Base-by-base conservation (phyloP, 1,284 basidiomycete species). In the Ustilago bromivora region DNA sequence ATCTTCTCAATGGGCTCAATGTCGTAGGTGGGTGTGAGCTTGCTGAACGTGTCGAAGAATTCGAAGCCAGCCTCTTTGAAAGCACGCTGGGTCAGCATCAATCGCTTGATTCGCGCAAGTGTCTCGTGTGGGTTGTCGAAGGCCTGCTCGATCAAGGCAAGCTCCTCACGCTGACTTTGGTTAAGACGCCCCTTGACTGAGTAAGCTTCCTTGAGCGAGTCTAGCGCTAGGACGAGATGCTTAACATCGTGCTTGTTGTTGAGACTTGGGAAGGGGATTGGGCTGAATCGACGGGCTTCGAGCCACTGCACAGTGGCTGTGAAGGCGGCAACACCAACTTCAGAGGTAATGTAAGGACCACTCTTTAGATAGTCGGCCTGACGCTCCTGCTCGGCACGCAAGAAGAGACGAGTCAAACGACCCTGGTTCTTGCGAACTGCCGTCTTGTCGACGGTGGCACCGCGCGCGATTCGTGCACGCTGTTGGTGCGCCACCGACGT, bases 361-460 rank as follows among this genome's bases (percentile, higher is more conserved):
- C 82, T 82, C 77, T 84, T 85, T 60, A 86, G 76, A 61, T 86
- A 86, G 28, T 79, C 73, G 41, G 83, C 83, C 71, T 86, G 85
- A 19, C 85, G 80, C 65, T 86, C 85, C 61, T 84, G 83, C 73
- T 86, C 85, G 15, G 85, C 83, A 59, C 84, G 81, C 62, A 74
- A 64, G 36, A 61, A 88, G 88, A 85, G 79, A 89, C 94, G 92
- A 70, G 94, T 95, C 51, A 96, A 89, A 83, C 94, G 92, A 69
- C 94, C 94, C 47, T 95, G 88, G 85, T 97, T 97, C 90, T 96
- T 96, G 89, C 95, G 95, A 17, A 95, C 93, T 43, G 99, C 97
- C 8, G 97, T 97, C 88, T 99, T 99, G 89, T 99, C 97, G 76
- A 99, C 97, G 0, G 97, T 99, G 3, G 97, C 97, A 77, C 97